A percentile compares a stretch with the other conserved stretches of the same genome.
These are phyloP conservation scores for Ophiostoma montium DNA, from an alignment of 2,329 filamentous ascomycete genomes.

Conservation along the genomic window DNA sequence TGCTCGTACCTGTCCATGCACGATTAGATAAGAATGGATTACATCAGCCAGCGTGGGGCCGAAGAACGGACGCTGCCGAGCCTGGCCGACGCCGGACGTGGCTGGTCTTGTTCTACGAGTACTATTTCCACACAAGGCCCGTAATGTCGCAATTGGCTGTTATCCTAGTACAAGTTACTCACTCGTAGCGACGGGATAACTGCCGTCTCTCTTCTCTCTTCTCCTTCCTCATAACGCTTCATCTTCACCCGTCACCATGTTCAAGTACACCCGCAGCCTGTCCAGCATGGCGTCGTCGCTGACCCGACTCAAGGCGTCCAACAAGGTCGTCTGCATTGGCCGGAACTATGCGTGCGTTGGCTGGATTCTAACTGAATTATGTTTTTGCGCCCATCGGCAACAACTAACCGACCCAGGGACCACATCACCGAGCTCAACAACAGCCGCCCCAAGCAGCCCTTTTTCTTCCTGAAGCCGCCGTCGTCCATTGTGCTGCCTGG, in stretches of 20 bases:
- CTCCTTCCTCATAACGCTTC: background rate
- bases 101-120: too few species aligned
- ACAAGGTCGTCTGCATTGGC: conserved; percentile 72
- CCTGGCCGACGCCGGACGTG: too few species aligned
- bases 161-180: too few species aligned
- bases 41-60: too few species aligned
- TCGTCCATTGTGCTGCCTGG: conserved; percentile 71
- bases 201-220: background rate
- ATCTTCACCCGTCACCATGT: conserved; percentile 7
- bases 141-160: background rate
- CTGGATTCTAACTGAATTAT: background rate
- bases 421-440: conserved; percentile 89
- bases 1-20: too few species aligned
- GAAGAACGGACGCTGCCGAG: too few species aligned
- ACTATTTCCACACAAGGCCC: background rate
- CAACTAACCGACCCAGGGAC: conserved; percentile 42
- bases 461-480: conserved; percentile 96
- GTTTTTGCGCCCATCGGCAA: background rate
- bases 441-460: conserved; percentile 78
- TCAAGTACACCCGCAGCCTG: conserved; percentile 16
- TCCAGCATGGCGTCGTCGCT: conserved; percentile 24
- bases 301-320: conserved; percentile 29
- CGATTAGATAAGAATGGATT: too few species aligned
- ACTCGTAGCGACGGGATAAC: background rate
- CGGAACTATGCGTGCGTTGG: conserved; percentile 76